Evolutionary conservation across 2,329 filamentous ascomycete genomes (phyloP).

Genomic region (Fusarium chaquense): DNA sequence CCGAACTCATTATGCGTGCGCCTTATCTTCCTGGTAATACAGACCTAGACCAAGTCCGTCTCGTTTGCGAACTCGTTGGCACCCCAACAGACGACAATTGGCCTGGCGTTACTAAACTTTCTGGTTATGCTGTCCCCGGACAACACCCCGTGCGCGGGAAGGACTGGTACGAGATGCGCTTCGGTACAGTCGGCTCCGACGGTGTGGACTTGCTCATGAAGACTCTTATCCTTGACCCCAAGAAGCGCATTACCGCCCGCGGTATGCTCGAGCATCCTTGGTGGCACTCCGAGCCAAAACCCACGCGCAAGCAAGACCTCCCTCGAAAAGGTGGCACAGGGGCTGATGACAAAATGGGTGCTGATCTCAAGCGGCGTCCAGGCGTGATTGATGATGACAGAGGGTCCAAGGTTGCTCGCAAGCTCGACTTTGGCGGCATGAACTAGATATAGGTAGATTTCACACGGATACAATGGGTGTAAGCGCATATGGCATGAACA

Average conservation of each 20-base stretch:
- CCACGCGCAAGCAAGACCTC: conserved; percentile 83
- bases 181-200: conserved; percentile 82
- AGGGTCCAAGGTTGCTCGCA: conserved; percentile 82
- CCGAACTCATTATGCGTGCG: conserved; percentile 84
- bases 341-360: conserved; percentile 80
- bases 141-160: conserved; percentile 72
- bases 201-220: conserved; percentile 90
- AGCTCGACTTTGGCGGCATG: conserved; percentile 78
- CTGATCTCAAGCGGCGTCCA: conserved; percentile 79
- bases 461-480: background rate
- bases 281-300: conserved; percentile 86
- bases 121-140: conserved; percentile 80
- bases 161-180: conserved; percentile 80
- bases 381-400: conserved; percentile 77
- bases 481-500: conserved; percentile 11
- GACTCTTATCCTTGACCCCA: conserved; percentile 88
- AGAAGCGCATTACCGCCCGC: conserved; percentile 80
- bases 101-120: conserved; percentile 87
- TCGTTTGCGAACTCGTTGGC: conserved; percentile 87
- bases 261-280: conserved; percentile 85
- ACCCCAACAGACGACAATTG: conserved; percentile 95
- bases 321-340: conserved; percentile 81
- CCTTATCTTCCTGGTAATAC: conserved; percentile 87
- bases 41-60: conserved; percentile 86
- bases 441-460: conserved; percentile 12